Evolutionary conservation across 2,329 filamentous ascomycete species (phyloP).

Genomic region (Zasmidium cellare): DNA sequence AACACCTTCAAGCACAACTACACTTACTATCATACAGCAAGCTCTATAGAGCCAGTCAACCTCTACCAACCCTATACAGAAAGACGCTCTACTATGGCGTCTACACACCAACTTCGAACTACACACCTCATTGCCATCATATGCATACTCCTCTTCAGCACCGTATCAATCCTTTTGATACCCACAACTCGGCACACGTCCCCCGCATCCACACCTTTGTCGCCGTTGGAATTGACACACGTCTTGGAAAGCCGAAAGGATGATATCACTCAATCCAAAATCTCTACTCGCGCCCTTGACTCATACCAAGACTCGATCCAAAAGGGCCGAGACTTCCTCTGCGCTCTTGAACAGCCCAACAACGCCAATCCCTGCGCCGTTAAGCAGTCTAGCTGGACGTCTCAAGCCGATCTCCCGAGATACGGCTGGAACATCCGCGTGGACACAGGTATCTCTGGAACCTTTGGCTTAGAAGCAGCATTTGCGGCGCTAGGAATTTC

Average conservation of each 20-base stretch:
- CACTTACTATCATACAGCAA: too few species aligned
- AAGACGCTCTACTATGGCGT: too few species aligned
- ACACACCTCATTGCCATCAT: too few species aligned
- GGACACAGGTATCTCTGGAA: not conserved
- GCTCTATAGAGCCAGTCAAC: too few species aligned
- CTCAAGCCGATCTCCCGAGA: not conserved
- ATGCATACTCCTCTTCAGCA: too few species aligned
- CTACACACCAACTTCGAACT: too few species aligned
- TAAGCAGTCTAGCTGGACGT: not conserved
- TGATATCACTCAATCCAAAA: not conserved
- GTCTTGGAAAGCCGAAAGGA: not conserved
- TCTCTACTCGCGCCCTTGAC: not conserved
- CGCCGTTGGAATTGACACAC: not conserved
- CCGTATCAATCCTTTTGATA: too few species aligned
- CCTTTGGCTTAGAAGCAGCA: not conserved
- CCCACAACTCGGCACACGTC: too few species aligned
- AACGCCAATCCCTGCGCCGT: not conserved
- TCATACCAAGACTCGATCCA: not conserved
- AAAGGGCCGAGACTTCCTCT: not conserved
- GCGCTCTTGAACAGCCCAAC: not conserved
- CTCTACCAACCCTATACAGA: too few species aligned
- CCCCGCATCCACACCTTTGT: too few species aligned
- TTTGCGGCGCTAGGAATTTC: not conserved
- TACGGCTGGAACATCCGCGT: not conserved
- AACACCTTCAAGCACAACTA: too few species aligned